Base-by-base conservation (phyloP, 164 flowering plant genomes). In the Sextonia rubra region DNA sequence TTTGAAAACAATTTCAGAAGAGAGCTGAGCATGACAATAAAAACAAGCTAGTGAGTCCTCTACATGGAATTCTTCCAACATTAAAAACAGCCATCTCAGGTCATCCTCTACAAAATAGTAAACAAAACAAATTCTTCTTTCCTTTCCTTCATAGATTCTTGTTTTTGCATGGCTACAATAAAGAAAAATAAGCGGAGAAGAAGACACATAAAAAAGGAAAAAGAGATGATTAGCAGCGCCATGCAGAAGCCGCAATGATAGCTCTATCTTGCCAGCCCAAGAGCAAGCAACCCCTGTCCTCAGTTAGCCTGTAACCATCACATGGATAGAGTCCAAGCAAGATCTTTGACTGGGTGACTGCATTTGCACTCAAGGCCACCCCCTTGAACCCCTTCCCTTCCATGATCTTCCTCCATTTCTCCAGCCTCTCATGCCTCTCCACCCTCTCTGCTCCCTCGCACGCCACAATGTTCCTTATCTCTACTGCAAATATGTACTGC, bases 191-290 rank as follows among this genome's bases (percentile, higher is more conserved):
- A 52, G 66, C 11, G 20, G 25, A 23, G 37, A 52, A 69, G 27
- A 47, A 24, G 29, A 69, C 32, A 15, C 37, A 56, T 20, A 55
- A 3, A 60, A 65, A 5, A 49, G 58, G 29, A 48, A 15, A 47
- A 27, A 62, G 23, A 29, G 14, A 48, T 52, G 58, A 52, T 37
- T 2, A 18, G 69, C 91, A 86, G 67, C 89, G 78, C 93, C 93
- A 90, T 60, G 93, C 91, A 76, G 93, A 89, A 58, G 91, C 91
- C 24, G 96, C 88, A 20, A 89, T 72, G n/a, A 88, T 70, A 11
- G 89, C 82, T 69, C 93, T 76, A 76, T 87, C 93, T 77, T 86
- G 91, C 96, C 96, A 89, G 23, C 91, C 93, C 77, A 90, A 75
- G 9, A 89, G 84, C 85, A 90, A 79, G 82, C 96, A 89, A 4